Conservation (phyloP, 208 protist species). For the Vickermania ingenoplastis region DNA sequence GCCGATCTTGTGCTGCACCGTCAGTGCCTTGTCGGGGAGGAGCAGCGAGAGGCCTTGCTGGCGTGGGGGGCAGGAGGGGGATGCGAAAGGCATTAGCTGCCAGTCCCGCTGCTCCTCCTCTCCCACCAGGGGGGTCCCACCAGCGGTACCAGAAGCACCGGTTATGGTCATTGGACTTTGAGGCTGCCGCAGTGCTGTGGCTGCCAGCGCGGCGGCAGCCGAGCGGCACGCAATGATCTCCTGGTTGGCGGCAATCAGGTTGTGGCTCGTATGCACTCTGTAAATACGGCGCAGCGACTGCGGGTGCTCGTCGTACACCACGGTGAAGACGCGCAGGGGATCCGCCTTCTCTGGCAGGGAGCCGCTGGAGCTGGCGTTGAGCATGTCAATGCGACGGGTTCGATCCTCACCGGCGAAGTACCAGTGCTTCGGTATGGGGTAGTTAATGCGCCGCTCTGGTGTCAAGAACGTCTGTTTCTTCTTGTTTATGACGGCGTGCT, state of each 20-base stretch:
- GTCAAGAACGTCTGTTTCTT: constrained; percentile 26
- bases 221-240: not conserved
- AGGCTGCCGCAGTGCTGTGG: not conserved
- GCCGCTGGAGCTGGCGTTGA: constrained; percentile 31
- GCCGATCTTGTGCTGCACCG: constrained; percentile 27
- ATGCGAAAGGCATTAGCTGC: not conserved
- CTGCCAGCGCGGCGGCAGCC: not conserved
- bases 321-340: constrained; percentile 63
- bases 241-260: constrained; percentile 19
- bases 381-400: constrained; percentile 24
- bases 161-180: not conserved
- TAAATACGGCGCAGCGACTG: constrained; percentile 32
- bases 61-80: not conserved
- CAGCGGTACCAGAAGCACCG: not conserved
- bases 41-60: constrained; percentile 30
- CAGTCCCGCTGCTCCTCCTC: not conserved
- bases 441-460: constrained; percentile 44
- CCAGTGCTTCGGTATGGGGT: constrained; percentile 61
- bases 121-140: not conserved
- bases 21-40: constrained; percentile 45
- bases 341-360: constrained; percentile 39
- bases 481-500: constrained; percentile 58
- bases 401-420: constrained; percentile 14
- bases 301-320: constrained; percentile 56
- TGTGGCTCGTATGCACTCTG: constrained; percentile 53